Percentiles rank a stretch among this genome's conserved stretches.
Conservation (phyloP, 352 stramenopile genomes). For the Phytopythium delawarense region DNA sequence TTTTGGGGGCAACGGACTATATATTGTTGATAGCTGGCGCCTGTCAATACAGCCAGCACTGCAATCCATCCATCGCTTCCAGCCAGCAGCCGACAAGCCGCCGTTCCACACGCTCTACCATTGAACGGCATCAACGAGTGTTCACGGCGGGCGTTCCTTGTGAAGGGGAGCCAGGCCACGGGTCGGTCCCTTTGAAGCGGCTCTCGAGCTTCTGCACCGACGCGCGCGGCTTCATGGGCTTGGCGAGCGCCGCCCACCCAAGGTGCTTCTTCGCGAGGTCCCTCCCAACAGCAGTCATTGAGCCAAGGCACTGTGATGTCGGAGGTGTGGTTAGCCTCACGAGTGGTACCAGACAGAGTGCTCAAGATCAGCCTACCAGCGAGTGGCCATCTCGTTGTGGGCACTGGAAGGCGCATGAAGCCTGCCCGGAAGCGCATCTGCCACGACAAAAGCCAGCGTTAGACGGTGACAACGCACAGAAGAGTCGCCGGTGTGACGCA, state of each 20-base stretch:
- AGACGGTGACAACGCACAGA: background rate
- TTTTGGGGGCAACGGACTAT: background rate
- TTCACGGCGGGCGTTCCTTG: too few species aligned
- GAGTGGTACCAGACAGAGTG: background rate
- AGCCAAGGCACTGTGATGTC: constrained; percentile 49
- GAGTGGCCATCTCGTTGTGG: constrained; percentile 58
- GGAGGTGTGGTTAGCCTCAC: background rate
- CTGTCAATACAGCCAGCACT: constrained; percentile 4
- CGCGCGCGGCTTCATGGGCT: constrained; percentile 54
- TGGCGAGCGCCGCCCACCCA: constrained; percentile 59
- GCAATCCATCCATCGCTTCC: background rate
- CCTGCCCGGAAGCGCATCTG: constrained; percentile 47
- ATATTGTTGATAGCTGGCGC: background rate
- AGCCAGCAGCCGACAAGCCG: too few species aligned
- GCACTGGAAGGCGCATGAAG: constrained; percentile 58
- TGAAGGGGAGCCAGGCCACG: constrained; percentile 58
- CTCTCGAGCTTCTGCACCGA: constrained; percentile 66
- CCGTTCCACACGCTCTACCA: too few species aligned
- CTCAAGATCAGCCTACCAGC: constrained; percentile 34
- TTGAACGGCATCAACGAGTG: too few species aligned
- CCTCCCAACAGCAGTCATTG: constrained; percentile 50
- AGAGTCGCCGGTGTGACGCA: constrained; percentile 14
- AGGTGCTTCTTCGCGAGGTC: constrained; percentile 58
- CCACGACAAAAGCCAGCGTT: constrained; percentile 1
- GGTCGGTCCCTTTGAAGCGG: constrained; percentile 48